Evolutionary conservation across 768 basidiomycete genomes (phyloP).

Genomic region (Amanita molliuscula): DNA sequence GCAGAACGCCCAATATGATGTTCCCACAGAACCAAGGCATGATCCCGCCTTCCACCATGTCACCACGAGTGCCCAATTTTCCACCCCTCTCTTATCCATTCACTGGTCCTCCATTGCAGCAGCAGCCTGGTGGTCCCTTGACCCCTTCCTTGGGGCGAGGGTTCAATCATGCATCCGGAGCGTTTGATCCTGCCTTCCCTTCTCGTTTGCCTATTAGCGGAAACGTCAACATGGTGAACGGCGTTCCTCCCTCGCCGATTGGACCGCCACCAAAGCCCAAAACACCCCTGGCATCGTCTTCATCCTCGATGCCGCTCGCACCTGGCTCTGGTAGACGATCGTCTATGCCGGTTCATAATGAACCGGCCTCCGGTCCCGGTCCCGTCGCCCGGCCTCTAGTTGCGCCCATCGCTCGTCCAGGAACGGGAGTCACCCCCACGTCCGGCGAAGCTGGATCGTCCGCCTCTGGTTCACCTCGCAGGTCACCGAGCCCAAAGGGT

Average conservation of each 20-base stretch:
- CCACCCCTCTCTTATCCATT: conserved; percentile 46
- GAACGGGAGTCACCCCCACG: conserved; percentile 18
- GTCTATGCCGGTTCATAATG: conserved; percentile 20
- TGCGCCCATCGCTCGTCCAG: conserved; percentile 63
- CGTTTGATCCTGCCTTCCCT: conserved; percentile 44
- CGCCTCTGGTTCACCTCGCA: conserved; percentile 48
- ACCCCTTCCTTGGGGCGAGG: conserved; percentile 36
- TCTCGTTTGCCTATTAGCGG: conserved; percentile 27
- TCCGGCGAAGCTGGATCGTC: conserved; percentile 45
- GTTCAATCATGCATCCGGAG: conserved; percentile 8
- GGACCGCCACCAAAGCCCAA: conserved; percentile 44
- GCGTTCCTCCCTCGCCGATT: conserved; percentile 34
- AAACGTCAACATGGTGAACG: conserved; percentile 11
- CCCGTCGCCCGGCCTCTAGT: conserved; percentile 48
- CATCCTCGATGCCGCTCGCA: conserved; percentile 25
- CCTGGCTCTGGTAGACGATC: conserved; percentile 39
- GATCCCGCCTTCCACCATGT: conserved; percentile 36
- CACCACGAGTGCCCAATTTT: conserved; percentile 44
- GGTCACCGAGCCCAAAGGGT: conserved; percentile 50
- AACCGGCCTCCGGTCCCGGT: conserved; percentile 32
- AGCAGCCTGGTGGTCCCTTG: conserved; percentile 18
- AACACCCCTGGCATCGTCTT: conserved; percentile 21
- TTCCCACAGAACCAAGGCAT: conserved; percentile 33
- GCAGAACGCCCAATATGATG: conserved; percentile 34
- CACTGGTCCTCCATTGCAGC: conserved; percentile 32